Percentiles rank a stretch among this genome's conserved stretches.
phyloP scores from a whole-genome alignment of 805 yeast genomes.

The Pichia deserticola region DNA sequence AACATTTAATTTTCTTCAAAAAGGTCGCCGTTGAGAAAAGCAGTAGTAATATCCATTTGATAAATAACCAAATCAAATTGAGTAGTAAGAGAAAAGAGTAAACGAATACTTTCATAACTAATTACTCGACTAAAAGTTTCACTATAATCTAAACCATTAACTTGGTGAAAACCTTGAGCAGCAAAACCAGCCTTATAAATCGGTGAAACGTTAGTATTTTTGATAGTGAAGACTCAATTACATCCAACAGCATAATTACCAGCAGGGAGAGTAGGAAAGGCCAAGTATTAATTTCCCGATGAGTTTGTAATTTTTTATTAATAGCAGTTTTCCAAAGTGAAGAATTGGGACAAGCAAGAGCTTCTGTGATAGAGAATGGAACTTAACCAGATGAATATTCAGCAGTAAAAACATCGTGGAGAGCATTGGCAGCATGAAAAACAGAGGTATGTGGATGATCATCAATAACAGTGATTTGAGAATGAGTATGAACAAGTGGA shows the following conservation, averaged over 20 bases:
- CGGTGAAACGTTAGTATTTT: slow-evolving; percentile 2
- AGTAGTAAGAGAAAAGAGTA: slow-evolving; percentile 2
- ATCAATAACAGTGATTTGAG: too few relatives aligned
- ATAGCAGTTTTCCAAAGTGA: not conserved
- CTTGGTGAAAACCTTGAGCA: slow-evolving; percentile 6
- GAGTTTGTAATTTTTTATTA: not conserved
- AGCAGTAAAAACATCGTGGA: not conserved
- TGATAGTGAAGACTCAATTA: slow-evolving; percentile 3
- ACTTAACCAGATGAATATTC: not conserved
- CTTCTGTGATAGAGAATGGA: not conserved
- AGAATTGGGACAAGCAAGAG: not conserved
- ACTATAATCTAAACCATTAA: not conserved
- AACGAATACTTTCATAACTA: slow-evolving; percentile 6
- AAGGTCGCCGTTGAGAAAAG: slow-evolving; percentile 10
- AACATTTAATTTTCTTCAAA: slow-evolving; percentile 9
- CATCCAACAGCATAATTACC: slow-evolving; percentile 3
- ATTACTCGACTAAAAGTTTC: slow-evolving; percentile 2
- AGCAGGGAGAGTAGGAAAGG: not conserved
- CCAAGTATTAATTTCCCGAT: not conserved
- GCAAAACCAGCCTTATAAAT: slow-evolving; percentile 1
- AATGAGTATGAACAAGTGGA: too few relatives aligned
- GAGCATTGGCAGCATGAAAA: too few relatives aligned
- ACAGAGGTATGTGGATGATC: too few relatives aligned
- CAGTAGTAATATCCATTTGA: slow-evolving; percentile 15
- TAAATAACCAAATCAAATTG: slow-evolving; percentile 5